Percentiles rank a stretch among this genome's conserved stretches.
Evolutionary conservation across 495 filamentous ascomycete genomes (phyloP).

Genomic region (Neurospora sp.): DNA sequence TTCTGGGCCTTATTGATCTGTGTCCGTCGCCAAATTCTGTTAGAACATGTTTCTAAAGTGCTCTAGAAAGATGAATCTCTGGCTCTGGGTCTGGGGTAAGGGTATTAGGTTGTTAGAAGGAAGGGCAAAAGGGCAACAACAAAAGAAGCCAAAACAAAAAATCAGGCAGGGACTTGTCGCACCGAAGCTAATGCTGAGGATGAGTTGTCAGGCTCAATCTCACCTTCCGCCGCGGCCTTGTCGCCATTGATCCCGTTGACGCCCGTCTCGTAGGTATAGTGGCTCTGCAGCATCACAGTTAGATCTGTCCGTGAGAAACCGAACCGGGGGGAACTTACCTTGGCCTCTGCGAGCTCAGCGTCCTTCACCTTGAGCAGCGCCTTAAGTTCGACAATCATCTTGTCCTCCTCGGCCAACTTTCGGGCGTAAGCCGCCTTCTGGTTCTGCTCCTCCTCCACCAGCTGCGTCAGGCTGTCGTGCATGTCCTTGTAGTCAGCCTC

Average conservation of each 20-base stretch:
- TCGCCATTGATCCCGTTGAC: slow-evolving; percentile 12
- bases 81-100: not conserved
- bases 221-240: slow-evolving; percentile 39
- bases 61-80: not conserved
- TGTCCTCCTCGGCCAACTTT: slow-evolving; percentile 23
- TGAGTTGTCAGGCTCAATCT: slow-evolving; percentile 40
- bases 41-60: slow-evolving; percentile 6
- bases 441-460: slow-evolving; percentile 40
- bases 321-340: slow-evolving; percentile 24
- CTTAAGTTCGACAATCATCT: slow-evolving; percentile 33
- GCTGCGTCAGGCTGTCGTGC: slow-evolving; percentile 41
- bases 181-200: slow-evolving; percentile 48
- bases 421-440: slow-evolving; percentile 26
- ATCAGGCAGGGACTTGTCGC: slow-evolving; percentile 37
- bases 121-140: not conserved
- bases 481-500: slow-evolving; percentile 46
- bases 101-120: not conserved
- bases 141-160: slow-evolving; percentile 3
- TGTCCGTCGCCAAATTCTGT: slow-evolving; percentile 7
- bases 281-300: slow-evolving; percentile 20
- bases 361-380: slow-evolving; percentile 42
- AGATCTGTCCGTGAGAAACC: not conserved
- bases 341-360: slow-evolving; percentile 43
- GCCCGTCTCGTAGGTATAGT: slow-evolving; percentile 24
- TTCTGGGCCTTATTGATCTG: slow-evolving; percentile 41